phyloP scores from a whole-genome alignment of 2,329 filamentous ascomycete species.

The Diplodia scrobiculata region DNA sequence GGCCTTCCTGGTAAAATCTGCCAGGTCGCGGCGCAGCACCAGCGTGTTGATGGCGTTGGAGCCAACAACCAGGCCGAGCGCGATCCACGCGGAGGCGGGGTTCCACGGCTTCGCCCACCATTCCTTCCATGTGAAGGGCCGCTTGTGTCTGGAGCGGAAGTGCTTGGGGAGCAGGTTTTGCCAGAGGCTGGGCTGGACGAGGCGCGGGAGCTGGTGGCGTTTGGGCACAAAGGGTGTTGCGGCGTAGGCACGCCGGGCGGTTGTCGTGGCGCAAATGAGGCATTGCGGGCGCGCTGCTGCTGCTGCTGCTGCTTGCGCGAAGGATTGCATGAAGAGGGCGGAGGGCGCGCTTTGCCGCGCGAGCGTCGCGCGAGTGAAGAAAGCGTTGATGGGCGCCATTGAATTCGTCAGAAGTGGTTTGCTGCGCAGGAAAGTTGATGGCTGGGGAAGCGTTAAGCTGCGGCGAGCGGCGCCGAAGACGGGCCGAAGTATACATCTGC shows the following conservation, averaged over 20 bases:
- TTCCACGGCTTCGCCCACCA: slow-evolving; percentile 47
- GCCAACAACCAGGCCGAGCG: slow-evolving; percentile 75
- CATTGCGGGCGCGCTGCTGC: slow-evolving; percentile 17
- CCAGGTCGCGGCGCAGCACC: slow-evolving; percentile 72
- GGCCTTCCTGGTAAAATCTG: slow-evolving; percentile 71
- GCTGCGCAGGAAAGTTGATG: not conserved
- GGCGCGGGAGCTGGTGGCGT: slow-evolving; percentile 39
- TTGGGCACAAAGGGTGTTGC: not conserved
- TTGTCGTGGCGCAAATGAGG: slow-evolving; percentile 6
- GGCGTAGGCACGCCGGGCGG: slow-evolving; percentile 32
- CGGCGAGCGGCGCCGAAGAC: not conserved
- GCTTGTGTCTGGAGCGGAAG: slow-evolving; percentile 31
- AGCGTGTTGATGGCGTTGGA: slow-evolving; percentile 96
- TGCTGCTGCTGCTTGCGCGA: not conserved
- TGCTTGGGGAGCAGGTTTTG: slow-evolving; percentile 43
- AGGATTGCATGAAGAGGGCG: not conserved
- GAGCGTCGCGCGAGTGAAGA: not conserved
- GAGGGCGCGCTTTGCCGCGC: not conserved
- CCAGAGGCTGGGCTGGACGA: slow-evolving; percentile 45
- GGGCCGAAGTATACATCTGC: not conserved
- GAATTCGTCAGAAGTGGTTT: not conserved
- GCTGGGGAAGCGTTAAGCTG: not conserved
- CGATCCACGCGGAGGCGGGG: slow-evolving; percentile 67
- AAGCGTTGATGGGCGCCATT: not conserved
- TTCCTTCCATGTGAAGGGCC: slow-evolving; percentile 7